These are phyloP conservation scores for Sphagnum magellanicum DNA, from an alignment of 228 moss, liverwort and hornwort species.

Conservation along the genomic window DNA sequence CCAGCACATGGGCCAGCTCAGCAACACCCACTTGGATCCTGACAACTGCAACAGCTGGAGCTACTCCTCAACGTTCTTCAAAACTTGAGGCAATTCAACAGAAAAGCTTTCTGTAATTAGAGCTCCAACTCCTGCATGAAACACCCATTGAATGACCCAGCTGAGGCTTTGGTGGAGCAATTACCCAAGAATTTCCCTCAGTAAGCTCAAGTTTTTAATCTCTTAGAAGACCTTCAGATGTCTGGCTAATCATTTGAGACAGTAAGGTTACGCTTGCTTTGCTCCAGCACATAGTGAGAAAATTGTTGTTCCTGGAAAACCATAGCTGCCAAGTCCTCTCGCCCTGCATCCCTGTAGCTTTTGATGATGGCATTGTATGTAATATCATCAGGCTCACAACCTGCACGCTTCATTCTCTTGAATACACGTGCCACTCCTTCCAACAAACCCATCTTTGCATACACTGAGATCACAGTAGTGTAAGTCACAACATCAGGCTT, in stretches of 20 bases:
- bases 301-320: conserved; percentile 88
- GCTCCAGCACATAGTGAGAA: conserved; percentile 54
- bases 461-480: conserved; percentile 81
- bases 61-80: conserved; percentile 13
- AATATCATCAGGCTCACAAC: conserved; percentile 71
- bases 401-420: conserved; percentile 83
- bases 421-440: conserved; percentile 90
- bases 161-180: too few species aligned
- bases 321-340: conserved; percentile 86
- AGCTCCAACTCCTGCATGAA: too few species aligned
- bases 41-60: conserved; percentile 7
- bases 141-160: too few species aligned
- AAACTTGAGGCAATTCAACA: conserved; percentile 1
- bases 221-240: too few species aligned
- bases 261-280: conserved; percentile 3
- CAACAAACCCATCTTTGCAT: conserved; percentile 76
- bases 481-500: conserved; percentile 77
- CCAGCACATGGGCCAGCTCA: conserved; percentile 12
- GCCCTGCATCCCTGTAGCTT: conserved; percentile 69
- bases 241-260: too few species aligned
- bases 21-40: conserved; percentile 24
- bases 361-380: conserved; percentile 65
- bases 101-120: too few species aligned
- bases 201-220: too few species aligned
- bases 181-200: too few species aligned